Base-by-base conservation (phyloP, 495 filamentous ascomycete genomes). In the Hyaloscypha bicolor region DNA sequence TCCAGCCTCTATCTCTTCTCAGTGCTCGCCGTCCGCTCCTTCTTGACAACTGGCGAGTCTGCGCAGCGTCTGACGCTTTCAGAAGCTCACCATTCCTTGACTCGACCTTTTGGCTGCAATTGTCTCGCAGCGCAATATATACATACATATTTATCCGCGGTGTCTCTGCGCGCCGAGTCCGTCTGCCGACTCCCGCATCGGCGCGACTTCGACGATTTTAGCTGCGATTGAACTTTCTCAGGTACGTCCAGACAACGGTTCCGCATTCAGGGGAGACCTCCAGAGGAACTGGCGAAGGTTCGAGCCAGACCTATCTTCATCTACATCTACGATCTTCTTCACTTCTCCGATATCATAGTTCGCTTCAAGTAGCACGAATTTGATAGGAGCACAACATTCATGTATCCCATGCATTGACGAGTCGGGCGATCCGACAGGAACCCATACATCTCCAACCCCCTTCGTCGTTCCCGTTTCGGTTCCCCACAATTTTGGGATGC, bases 381-480 rank as follows among this genome's bases (percentile, higher is more conserved):
- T 33, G 22, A 33, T 11, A 21, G 32, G 30, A 14, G 32, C 56
- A 32, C 32, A 35, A 19, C 56, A 60, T 60, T 37, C 22, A 35
- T 60, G 56, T 60, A 25, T 56, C 37, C 22, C 56, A 25, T 37
- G 56, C 56, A 60, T 60, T 32, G 31, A 60, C 31, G 12, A 60
- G 30, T 21, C 8, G 12, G 56, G 31, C 32, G 56, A 60, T 60
- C 56, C 32, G 35, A 60, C 56, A 60, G 37, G 30, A 60, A 60
- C 11, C 56, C 56, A 60, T 37, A 60, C 56, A 60, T 33, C 56
- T 37, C 22, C 22, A 25, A 53, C 51, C 55, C 4, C 55, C 55
- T 32, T 58, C 56, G 11, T 32, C 56, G 30, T 39, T 37, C 32
- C 56, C 37, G 56, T 60, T 37, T 60, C 56, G n/a, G 9, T 29